Conservation (phyloP, 108 stramenopile species). For the Nitzschia putrida region DNA sequence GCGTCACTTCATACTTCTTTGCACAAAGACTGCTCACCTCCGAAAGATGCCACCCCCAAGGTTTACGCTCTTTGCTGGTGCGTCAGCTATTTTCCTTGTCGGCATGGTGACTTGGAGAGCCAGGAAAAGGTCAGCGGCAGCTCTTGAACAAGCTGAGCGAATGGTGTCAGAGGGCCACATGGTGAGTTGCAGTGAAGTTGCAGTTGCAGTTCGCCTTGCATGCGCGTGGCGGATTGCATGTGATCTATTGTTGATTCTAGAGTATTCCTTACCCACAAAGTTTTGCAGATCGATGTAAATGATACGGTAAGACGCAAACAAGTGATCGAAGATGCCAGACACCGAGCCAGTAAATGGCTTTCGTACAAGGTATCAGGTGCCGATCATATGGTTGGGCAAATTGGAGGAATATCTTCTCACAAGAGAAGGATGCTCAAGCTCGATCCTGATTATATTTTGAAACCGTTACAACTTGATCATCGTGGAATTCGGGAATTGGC, state of each 20-base stretch:
- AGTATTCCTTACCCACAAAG: too few species aligned
- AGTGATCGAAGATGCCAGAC: slow-evolving; percentile 15
- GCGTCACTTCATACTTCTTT: too few species aligned
- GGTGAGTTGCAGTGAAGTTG: slow-evolving; percentile 6
- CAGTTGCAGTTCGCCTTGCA: too few species aligned
- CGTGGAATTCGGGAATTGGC: slow-evolving; percentile 78
- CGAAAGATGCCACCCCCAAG: slow-evolving; percentile 6
- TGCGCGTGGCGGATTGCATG: too few species aligned
- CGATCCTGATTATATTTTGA: slow-evolving; percentile 69
- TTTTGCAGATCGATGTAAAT: neutral
- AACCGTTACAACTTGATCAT: slow-evolving; percentile 69
- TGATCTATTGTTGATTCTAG: too few species aligned
- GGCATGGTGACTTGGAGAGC: slow-evolving; percentile 9
- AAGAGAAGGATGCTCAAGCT: slow-evolving; percentile 60
- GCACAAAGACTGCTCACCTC: too few species aligned
- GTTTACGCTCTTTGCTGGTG: slow-evolving; percentile 3
- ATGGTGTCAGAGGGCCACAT: slow-evolving; percentile 18
- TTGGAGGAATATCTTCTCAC: slow-evolving; percentile 62
- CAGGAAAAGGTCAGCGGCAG: neutral
- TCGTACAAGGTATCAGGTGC: slow-evolving; percentile 26
- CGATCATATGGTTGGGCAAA: slow-evolving; percentile 52
- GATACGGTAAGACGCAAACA: neutral
- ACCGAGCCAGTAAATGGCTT: slow-evolving; percentile 29
- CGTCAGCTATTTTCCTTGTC: slow-evolving; percentile 10
- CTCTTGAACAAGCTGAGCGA: slow-evolving; percentile 15